Conservation (phyloP, 1,284 basidiomycete genomes). For the Moesziomyces antarcticus region DNA sequence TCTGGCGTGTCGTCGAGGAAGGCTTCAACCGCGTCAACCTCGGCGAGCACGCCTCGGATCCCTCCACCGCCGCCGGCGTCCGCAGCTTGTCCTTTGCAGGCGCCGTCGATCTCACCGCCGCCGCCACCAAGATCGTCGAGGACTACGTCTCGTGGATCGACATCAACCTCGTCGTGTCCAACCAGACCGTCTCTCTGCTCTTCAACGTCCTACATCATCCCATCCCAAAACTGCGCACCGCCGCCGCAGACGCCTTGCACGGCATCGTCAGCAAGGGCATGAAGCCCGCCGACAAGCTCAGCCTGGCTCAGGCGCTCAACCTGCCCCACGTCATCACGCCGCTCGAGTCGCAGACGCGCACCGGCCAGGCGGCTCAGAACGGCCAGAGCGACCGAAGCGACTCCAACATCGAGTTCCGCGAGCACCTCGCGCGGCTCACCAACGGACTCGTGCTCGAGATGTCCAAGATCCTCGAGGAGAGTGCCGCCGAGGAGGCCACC, state of each 20-base stretch:
- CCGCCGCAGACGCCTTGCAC: slow-evolving; percentile 81
- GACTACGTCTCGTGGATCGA: slow-evolving; percentile 99
- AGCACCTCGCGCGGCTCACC: slow-evolving; percentile 85
- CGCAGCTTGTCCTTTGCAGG: slow-evolving; percentile 71
- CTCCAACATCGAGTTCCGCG: slow-evolving; percentile 81
- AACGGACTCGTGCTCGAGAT: slow-evolving; percentile 87
- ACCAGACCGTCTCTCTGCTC: slow-evolving; percentile 84
- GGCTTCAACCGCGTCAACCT: slow-evolving; percentile 68
- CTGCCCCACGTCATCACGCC: slow-evolving; percentile 59
- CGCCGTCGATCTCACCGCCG: slow-evolving; percentile 73
- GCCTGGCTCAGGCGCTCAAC: slow-evolving; percentile 88
- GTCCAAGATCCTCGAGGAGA: slow-evolving; percentile 80
- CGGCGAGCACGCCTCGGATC: slow-evolving; percentile 20
- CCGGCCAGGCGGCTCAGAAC: slow-evolving; percentile 18
- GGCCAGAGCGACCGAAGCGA: slow-evolving; percentile 73
- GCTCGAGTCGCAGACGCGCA: slow-evolving; percentile 59
- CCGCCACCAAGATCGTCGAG: slow-evolving; percentile 87
- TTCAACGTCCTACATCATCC: slow-evolving; percentile 80
- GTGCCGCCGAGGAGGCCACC: slow-evolving; percentile 74
- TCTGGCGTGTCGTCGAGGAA: slow-evolving; percentile 84
- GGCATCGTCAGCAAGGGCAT: slow-evolving; percentile 91
- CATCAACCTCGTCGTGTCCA: slow-evolving; percentile 93
- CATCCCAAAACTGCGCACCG: slow-evolving; percentile 79
- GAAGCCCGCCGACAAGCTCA: slow-evolving; percentile 89
- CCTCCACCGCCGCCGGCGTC: slow-evolving; percentile 65